phyloP scores from a whole-genome alignment of 2,329 filamentous ascomycete genomes.

The Pleurostoma richardsiae region DNA sequence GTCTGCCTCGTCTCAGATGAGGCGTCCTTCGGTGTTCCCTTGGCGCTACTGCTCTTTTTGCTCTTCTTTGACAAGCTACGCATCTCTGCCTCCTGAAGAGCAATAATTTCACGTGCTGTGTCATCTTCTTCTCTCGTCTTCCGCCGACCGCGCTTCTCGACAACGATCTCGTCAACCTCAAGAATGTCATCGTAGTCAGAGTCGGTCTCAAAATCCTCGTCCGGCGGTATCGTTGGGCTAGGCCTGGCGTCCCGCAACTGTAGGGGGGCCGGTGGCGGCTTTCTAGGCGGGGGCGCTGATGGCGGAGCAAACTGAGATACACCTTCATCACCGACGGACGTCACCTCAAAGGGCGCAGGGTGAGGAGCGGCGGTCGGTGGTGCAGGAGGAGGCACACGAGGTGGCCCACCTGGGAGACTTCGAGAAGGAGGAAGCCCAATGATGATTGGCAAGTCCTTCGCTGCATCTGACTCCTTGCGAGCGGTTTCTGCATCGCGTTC shows the following conservation, averaged over 20 bases:
- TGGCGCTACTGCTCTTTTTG: constrained; percentile 49
- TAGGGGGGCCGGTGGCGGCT: constrained; percentile 79
- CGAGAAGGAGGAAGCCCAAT: constrained; percentile 51
- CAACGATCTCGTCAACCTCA: constrained; percentile 60
- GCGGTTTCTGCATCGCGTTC: constrained; percentile 40
- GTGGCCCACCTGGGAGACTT: constrained; percentile 46
- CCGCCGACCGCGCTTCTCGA: constrained; percentile 65
- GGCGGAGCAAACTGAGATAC: constrained; percentile 45
- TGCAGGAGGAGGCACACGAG: constrained; percentile 46
- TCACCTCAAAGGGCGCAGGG: constrained; percentile 34
- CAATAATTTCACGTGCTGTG: constrained; percentile 65
- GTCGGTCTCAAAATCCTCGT: constrained; percentile 61
- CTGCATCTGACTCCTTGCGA: constrained; percentile 38
- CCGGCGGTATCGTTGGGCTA: constrained; percentile 23
- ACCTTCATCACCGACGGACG: constrained; percentile 37
- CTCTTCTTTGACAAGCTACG: constrained; percentile 72
- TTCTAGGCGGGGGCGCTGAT: constrained; percentile 61
- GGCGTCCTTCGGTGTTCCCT: constrained; percentile 36
- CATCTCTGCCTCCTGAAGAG: constrained; percentile 61
- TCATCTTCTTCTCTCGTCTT: constrained; percentile 89
- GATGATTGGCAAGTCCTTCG: constrained; percentile 45
- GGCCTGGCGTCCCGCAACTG: constrained; percentile 53
- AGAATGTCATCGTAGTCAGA: constrained; percentile 80
- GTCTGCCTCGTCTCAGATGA: constrained; percentile 19
- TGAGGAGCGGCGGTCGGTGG: constrained; percentile 34